Evolutionary conservation across 352 stramenopile genomes (phyloP), one percentile per base, ranked within the genome.

Genomic region (Globisporangium megalacanthum): DNA sequence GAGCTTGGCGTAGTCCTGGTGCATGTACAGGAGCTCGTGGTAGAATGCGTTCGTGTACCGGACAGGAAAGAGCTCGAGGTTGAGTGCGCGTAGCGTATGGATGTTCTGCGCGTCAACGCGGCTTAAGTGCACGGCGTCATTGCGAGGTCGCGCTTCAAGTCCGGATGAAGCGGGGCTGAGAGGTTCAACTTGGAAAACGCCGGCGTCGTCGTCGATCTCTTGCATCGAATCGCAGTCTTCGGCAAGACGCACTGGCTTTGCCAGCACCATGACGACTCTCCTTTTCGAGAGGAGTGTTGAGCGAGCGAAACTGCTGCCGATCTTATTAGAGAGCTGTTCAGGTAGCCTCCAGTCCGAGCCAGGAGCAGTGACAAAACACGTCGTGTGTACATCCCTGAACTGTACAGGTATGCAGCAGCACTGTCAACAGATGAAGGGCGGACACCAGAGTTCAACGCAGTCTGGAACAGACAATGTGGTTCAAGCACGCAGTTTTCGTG

Each of bases 31-130:
- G 35, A 98, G 79, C 54, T 97, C 88, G 36, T 72, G 70, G 75
- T 98, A 98, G 70, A 98, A 98, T 13, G 68, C 76, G 36, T 97
- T 75, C 64, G 90, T 90, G 73, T 98, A 98, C 31, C 80, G 66
- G 39, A 98, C 86, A 19, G 93, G 93, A 70, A 98, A 97, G 62
- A 95, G 94, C 39, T 79, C 66, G 49, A 82, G 54, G 61, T 98
- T 97, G 37, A 98, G 82, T 63, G 83, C 84, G 20, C 89, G 83
- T 37, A 98, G 73, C 60, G 92, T 65, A 35, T 81, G 64, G 19
- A 92, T 62, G 56, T 94, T 94, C 59, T 65, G 66, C 46, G 64
- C 70, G 52, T 78, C 73, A 47, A 94, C 84, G 19, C 67, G 62
- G 13, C 68, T 65, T 22, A 91, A 83, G 9, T 56, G 52, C n/a